These are phyloP conservation scores for Nicotiana rustica DNA, from an alignment of 305 asterid species.

Conservation along the genomic window DNA sequence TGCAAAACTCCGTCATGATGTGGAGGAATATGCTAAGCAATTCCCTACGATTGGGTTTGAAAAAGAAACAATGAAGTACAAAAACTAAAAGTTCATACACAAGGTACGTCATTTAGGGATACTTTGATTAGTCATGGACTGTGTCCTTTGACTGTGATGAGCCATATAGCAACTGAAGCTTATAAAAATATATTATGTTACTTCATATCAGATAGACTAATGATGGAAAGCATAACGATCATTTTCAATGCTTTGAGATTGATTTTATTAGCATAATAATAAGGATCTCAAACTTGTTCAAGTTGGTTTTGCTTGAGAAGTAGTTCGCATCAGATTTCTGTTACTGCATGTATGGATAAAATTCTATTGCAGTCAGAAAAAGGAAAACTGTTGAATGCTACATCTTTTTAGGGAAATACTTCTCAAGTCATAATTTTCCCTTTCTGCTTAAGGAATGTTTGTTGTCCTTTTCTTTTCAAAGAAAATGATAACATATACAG, in stretches of 20 bases:
- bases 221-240: conserved; percentile 2
- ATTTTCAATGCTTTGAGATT: neutral
- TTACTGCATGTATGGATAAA: too few species aligned
- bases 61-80: conserved; percentile 95
- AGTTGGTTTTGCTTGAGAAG: conserved; percentile 8
- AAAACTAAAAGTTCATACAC: conserved; percentile 52
- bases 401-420: too few species aligned
- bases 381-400: too few species aligned
- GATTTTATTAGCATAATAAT: conserved; percentile 13
- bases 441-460: too few species aligned
- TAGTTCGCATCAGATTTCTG: conserved; percentile 14
- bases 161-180: neutral
- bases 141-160: neutral
- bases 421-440: too few species aligned
- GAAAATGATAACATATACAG: too few species aligned
- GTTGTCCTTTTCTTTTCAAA: too few species aligned
- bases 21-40: conserved; percentile 91
- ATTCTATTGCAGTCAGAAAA: too few species aligned
- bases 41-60: conserved; percentile 95
- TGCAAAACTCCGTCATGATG: conserved; percentile 70
- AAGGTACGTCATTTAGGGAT: conserved; percentile 35
- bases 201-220: neutral
- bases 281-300: neutral
- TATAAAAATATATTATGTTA: neutral
- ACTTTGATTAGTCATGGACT: neutral